Evolutionary conservation across 208 protist genomes (phyloP), one percentile per base, ranked within the genome.

Genomic region (Angomonas deanei): DNA sequence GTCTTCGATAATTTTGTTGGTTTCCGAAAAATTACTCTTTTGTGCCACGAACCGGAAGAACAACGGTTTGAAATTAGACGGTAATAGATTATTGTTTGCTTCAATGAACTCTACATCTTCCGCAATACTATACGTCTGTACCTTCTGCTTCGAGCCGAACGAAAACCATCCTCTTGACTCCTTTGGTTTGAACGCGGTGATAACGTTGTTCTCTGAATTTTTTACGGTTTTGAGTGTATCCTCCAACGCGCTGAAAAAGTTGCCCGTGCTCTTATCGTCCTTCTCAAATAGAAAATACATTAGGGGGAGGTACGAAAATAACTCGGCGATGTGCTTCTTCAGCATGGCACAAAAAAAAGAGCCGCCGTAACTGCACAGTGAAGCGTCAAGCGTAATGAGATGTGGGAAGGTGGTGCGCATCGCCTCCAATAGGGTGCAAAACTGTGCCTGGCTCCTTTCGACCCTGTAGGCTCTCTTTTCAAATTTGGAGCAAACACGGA

Each of bases 241-340:
- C n/a, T 76, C 67, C 10, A 80, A 24, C 3, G 55, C 24, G 2
- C 32, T 36, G 59, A 84, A 78, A 30, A 74, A 79, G 13, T 58
- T 57, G 2, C 36, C 2, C 23, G 69, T 65, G 32, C 58, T 38
- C 21, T 59, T 74, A 11, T 75, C 60, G 30, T 78, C 47, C 0
- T 31, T 2, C 50, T 84, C 78, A 53, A 70, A 84, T 11, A 84
- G 38, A 58, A 84, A 80, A 33, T 63, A 78, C 27, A 80, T 58
- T 11, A 78, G 21, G 0, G 79, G 79, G 0, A 79, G 31, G 60
- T 72, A 86, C 17, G 74, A 60, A 32, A 11, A 60, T 0, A 82
- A 26, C 0, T 34, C 62, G 6, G 57, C 48, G 0, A 24, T 52
- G 57, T 82, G 70, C 11, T 65, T 27, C 5, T 42, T 30, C 23